A percentile compares a stretch with the other conserved stretches of the same genome.
phyloP scores from a whole-genome alignment of 768 basidiomycete species.

The Pleurotus tuber-regium region DNA sequence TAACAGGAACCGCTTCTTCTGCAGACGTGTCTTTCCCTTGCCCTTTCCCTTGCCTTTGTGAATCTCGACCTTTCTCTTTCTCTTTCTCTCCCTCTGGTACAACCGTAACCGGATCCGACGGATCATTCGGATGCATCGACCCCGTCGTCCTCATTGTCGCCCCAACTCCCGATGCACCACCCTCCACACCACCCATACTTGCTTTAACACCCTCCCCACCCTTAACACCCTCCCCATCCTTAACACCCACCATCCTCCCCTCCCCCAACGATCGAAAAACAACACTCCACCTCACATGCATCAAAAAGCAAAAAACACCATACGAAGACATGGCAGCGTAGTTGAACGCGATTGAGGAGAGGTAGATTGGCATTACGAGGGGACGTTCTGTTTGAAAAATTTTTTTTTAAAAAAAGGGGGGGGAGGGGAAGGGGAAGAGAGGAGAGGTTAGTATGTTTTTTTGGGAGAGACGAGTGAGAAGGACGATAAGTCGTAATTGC shows the following conservation, averaged over 20 bases:
- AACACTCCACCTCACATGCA: conserved; percentile 72
- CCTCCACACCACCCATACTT: conserved; percentile 41
- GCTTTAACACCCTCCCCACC: too few relatives aligned
- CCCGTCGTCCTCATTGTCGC: neutral
- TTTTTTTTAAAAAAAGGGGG: conserved; percentile 8
- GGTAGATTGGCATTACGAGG: conserved; percentile 76
- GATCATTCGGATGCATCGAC: conserved; percentile 8
- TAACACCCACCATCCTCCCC: too few relatives aligned
- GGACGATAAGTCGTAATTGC: conserved; percentile 12
- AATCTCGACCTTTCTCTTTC: too few relatives aligned
- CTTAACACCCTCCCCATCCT: too few relatives aligned
- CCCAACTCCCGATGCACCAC: conserved; percentile 21
- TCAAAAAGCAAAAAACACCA: conserved; percentile 81
- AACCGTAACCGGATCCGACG: conserved; percentile 2
- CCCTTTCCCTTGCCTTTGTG: too few relatives aligned
- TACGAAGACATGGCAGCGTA: conserved; percentile 77
- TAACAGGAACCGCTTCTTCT: too few relatives aligned
- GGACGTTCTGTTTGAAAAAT: conserved; percentile 63
- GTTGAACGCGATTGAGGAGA: conserved; percentile 77
- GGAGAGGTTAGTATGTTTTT: conserved; percentile 17
- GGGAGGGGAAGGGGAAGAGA: conserved; percentile 9
- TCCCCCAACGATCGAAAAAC: conserved; percentile 52
- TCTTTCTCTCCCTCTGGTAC: neutral
- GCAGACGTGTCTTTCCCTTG: too few relatives aligned
- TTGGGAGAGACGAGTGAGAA: conserved; percentile 2